Evolutionary conservation across 495 filamentous ascomycete species (phyloP).

Genomic region (Baudoinia panamericana): DNA sequence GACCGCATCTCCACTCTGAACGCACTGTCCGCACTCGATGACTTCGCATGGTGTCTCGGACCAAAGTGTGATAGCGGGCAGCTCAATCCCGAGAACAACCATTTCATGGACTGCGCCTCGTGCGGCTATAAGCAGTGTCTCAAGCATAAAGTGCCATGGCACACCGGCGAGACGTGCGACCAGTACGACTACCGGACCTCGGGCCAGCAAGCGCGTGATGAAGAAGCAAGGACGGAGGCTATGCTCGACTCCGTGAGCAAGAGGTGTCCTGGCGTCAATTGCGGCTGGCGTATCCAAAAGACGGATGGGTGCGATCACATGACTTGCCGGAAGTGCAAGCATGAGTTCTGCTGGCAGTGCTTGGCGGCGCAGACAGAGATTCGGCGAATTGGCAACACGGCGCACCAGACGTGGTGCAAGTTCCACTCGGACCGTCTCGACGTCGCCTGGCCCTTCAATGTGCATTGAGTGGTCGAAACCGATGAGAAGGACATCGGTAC

Average conservation of each 20-base stretch:
- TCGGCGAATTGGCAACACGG: conserved; percentile 18
- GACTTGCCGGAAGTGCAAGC: conserved; percentile 20
- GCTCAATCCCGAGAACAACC: conserved; percentile 10
- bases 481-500: too few relatives aligned
- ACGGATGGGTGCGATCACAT: conserved; percentile 26
- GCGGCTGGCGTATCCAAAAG: conserved; percentile 27
- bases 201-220: conserved; percentile 17
- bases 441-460: conserved; percentile 16
- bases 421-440: conserved; percentile 17
- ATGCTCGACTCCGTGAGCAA: conserved; percentile 22
- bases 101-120: conserved; percentile 26
- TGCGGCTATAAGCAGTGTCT: conserved; percentile 33
- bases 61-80: conserved; percentile 11
- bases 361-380: conserved; percentile 17
- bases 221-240: conserved; percentile 19
- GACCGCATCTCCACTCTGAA: conserved; percentile 8
- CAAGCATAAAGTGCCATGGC: conserved; percentile 29
- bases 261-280: conserved; percentile 23
- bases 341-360: conserved; percentile 29
- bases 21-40: conserved; percentile 4
- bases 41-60: conserved; percentile 18
- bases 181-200: conserved; percentile 27
- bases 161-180: conserved; percentile 31
- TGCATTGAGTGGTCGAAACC: too few relatives aligned
- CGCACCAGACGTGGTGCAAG: conserved; percentile 17